Conservation (phyloP, 179 eudicot species). For the Monotropa hypopitys region DNA sequence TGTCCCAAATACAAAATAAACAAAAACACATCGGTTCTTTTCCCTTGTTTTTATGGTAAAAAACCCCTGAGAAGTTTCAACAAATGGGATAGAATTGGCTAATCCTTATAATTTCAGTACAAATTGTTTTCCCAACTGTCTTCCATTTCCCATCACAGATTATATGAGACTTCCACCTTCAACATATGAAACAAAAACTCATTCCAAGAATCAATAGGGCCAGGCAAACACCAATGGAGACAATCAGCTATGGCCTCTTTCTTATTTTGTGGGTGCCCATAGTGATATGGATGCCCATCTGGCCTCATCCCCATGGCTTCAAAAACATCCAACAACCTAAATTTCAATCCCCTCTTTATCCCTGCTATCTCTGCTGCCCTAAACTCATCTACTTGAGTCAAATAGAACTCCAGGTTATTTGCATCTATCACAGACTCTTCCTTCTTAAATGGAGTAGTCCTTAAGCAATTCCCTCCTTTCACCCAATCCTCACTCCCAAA, state of each 20-base stretch:
- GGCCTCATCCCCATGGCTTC: constrained; percentile 13
- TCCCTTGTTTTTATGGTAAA: no score
- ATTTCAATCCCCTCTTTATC: constrained; percentile 5
- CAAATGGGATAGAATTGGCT: no score
- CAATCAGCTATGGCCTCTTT: constrained; percentile 7
- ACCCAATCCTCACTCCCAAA: constrained; percentile 4
- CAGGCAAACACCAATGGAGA: constrained; percentile 20
- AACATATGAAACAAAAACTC: constrained; percentile 13
- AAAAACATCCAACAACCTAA: constrained; percentile 7
- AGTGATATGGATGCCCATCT: constrained; percentile 13
- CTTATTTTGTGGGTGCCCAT: constrained; percentile 11
- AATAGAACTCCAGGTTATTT: background rate
- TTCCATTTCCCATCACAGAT: background rate
- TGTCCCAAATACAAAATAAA: no score
- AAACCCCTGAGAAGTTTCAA: no score
- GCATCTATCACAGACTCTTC: constrained; percentile 7
- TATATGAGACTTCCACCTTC: background rate
- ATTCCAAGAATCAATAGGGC: constrained; percentile 15
- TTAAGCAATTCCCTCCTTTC: constrained; percentile 8
- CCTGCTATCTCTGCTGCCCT: constrained; percentile 6
- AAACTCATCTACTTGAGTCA: constrained; percentile 16
- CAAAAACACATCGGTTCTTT: no score
- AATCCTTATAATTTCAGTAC: no score
- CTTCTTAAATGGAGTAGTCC: background rate
- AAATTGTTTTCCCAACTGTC: no score